Evolutionary conservation across 768 basidiomycete genomes (phyloP).

Genomic region (Megacollybia marginata): DNA sequence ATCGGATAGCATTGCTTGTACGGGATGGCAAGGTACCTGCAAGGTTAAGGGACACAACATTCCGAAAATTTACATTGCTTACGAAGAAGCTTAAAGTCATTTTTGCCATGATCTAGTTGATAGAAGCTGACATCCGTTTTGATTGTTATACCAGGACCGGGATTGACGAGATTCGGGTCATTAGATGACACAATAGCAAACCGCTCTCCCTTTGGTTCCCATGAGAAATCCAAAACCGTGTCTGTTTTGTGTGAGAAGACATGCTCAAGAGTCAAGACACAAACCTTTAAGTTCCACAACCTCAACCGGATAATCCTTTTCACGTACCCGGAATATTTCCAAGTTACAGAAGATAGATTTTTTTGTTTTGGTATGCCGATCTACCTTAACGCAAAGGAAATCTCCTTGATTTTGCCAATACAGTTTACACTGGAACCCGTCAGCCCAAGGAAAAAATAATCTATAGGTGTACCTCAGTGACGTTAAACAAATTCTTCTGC

Average conservation of each 20-base stretch:
- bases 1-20: slow-evolving; percentile 89
- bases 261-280: slow-evolving; percentile 3
- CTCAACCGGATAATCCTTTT: slow-evolving; percentile 97
- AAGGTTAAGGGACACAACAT: not conserved
- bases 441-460: not conserved
- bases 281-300: slow-evolving; percentile 94
- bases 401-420: slow-evolving; percentile 99
- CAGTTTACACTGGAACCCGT: slow-evolving; percentile 72
- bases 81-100: slow-evolving; percentile 91
- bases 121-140: slow-evolving; percentile 97
- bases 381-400: slow-evolving; percentile 98
- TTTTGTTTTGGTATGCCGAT: slow-evolving; percentile 97
- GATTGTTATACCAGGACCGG: slow-evolving; percentile 86
- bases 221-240: slow-evolving; percentile 91
- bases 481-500: slow-evolving; percentile 97
- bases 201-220: slow-evolving; percentile 97
- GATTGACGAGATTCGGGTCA: slow-evolving; percentile 89
- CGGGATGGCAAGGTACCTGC: slow-evolving; percentile 71
- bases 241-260: slow-evolving; percentile 38
- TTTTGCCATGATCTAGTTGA: slow-evolving; percentile 86
- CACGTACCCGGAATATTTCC: slow-evolving; percentile 94
- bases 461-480: slow-evolving; percentile 70
- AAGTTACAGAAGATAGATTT: slow-evolving; percentile 98
- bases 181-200: slow-evolving; percentile 93
- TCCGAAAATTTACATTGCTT: slow-evolving; percentile 15